Conservation (phyloP, 192 early-diverging fungal species). For the Chytriomyces confervae region DNA sequence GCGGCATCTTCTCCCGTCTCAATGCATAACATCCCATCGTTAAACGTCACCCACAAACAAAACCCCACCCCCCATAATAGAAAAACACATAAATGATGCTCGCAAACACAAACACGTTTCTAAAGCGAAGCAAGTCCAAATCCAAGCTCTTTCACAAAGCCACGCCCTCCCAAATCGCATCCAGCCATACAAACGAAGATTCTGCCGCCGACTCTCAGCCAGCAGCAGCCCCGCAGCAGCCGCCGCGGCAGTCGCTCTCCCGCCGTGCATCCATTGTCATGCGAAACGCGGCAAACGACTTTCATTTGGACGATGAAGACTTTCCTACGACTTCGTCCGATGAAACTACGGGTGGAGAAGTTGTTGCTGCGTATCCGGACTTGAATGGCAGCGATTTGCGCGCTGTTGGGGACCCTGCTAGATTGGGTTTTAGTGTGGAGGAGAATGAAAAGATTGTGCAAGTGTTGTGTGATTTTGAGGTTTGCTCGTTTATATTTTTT, state of each 20-base stretch:
- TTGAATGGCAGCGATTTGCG: background rate
- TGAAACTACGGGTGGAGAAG: constrained; percentile 28
- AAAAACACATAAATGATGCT: background rate
- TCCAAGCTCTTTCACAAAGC: background rate
- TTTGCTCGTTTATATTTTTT: background rate
- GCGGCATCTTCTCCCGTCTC: too few relatives aligned
- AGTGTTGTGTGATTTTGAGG: constrained; percentile 54
- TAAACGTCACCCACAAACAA: too few relatives aligned
- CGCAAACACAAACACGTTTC: background rate
- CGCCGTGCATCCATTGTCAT: constrained; percentile 14
- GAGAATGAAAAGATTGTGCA: constrained; percentile 42
- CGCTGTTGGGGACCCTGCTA: background rate
- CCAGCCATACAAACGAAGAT: background rate
- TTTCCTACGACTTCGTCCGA: background rate
- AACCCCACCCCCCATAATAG: too few relatives aligned
- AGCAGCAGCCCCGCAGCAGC: background rate
- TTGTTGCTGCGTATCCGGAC: background rate
- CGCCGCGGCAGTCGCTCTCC: constrained; percentile 4
- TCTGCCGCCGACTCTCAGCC: background rate
- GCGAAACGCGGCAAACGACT: background rate
- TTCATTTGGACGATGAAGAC: background rate
- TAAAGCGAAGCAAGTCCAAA: background rate
- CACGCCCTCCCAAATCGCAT: background rate
- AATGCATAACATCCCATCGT: too few relatives aligned
- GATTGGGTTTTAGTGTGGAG: constrained; percentile 10